These are phyloP conservation scores for Xylariaceae sp. DNA, from an alignment of 2,329 filamentous ascomycete species.

Conservation along the genomic window DNA sequence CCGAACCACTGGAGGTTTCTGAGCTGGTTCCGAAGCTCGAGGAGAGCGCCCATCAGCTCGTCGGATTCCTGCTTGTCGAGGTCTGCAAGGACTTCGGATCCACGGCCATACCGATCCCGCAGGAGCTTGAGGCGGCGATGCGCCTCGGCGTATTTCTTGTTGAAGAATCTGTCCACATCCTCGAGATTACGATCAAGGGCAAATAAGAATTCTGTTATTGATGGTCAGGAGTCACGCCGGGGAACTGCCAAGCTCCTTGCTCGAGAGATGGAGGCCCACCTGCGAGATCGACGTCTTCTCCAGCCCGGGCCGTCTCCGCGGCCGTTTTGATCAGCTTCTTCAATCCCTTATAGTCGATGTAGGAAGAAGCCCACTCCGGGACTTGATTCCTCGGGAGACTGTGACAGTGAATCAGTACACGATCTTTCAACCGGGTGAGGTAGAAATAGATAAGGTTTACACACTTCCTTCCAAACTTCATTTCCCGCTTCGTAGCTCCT, in stretches of 20 bases:
- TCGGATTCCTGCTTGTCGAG: constrained; percentile 86
- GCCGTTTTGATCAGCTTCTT: constrained; percentile 93
- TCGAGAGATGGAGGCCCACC: constrained; percentile 52
- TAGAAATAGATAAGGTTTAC: constrained; percentile 23
- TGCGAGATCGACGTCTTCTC: constrained; percentile 78
- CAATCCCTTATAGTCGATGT: constrained; percentile 85
- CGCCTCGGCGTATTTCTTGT: constrained; percentile 85
- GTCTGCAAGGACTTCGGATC: constrained; percentile 61
- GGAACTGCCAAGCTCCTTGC: constrained; percentile 22
- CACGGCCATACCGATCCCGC: constrained; percentile 78
- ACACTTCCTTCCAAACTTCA: constrained; percentile 64
- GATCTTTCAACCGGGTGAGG: constrained; percentile 1
- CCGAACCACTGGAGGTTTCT: constrained; percentile 96
- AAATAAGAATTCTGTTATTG: constrained; percentile 81
- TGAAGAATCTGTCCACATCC: constrained; percentile 94
- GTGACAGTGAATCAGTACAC: constrained; percentile 18
- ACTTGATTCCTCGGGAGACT: constrained; percentile 77
- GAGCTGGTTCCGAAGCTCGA: constrained; percentile 81
- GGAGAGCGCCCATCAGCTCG: constrained; percentile 81
- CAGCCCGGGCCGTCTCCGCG: constrained; percentile 57
- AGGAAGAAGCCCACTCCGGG: constrained; percentile 77
- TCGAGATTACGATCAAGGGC: constrained; percentile 94
- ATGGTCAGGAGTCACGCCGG: constrained; percentile 35
- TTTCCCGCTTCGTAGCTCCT: too few relatives aligned
- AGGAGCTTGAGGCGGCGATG: constrained; percentile 79